These are phyloP conservation scores for Cyclotella sp. DNA, from an alignment of 108 stramenopile genomes.

Conservation along the genomic window DNA sequence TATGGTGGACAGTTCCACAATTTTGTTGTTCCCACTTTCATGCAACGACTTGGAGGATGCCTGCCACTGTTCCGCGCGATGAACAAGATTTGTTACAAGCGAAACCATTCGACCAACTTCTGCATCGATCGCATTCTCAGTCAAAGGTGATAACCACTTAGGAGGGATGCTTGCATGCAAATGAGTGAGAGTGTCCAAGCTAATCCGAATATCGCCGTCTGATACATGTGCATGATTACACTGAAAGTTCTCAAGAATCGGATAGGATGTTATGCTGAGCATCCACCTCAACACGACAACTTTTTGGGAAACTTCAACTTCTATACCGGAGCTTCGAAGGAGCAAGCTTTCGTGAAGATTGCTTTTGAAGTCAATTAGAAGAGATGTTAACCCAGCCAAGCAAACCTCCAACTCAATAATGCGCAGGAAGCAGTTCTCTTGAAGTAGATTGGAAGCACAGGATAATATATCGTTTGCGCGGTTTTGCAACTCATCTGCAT, in stretches of 20 bases:
- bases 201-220: constrained; percentile 15
- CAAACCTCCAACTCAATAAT: constrained; percentile 51
- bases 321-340: constrained; percentile 33
- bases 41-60: constrained; percentile 43
- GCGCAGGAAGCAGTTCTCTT: constrained; percentile 42
- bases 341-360: constrained; percentile 32
- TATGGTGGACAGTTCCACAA: constrained; percentile 31
- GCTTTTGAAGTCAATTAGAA: constrained; percentile 49
- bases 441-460: constrained; percentile 48
- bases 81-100: constrained; percentile 62
- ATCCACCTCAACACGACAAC: constrained; percentile 68
- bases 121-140: constrained; percentile 35
- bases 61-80: constrained; percentile 65
- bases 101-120: constrained; percentile 58
- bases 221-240: neutral
- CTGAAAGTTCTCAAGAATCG: constrained; percentile 18
- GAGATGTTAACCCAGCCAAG: constrained; percentile 45
- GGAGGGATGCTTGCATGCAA: constrained; percentile 35
- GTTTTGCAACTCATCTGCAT: constrained; percentile 51
- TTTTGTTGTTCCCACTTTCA: neutral
- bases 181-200: constrained; percentile 31
- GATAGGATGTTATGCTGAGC: constrained; percentile 41
- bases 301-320: constrained; percentile 45
- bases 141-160: neutral
- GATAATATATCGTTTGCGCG: constrained; percentile 36